Evolutionary conservation across 108 stramenopile species (phyloP), one percentile per base, ranked within the genome.

Genomic region (Hondaea fermentalgiana): DNA sequence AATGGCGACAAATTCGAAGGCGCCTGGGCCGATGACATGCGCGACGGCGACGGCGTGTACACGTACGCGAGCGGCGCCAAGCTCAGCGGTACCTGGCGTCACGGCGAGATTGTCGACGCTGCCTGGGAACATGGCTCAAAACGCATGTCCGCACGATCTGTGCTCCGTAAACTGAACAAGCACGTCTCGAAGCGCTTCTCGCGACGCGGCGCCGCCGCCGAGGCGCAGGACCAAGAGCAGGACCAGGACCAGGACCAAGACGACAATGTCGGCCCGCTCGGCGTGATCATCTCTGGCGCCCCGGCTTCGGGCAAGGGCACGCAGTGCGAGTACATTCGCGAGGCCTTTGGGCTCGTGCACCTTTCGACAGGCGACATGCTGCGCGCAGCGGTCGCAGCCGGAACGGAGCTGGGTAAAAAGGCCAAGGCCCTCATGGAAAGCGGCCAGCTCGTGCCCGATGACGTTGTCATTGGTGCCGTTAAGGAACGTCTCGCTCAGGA

Each of bases 371-470:
- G 97, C 10, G 97, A 97, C 90, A 95, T 96, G 94, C 93, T 97
- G 10, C 95, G 97, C 72, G 88, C 88, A 5, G 90, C 90, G 23
- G 90, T 89, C 19, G 42, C 44, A 0, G 88, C 29, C 8, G 88
- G 76, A 23, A 89, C 88, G 5, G 64, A 64, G 49, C 23, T 88
- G n/a, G 96, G 96, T 23, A 91, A 91, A 60, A 8, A 88, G 72
- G 97, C 96, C 10, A 96, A 97, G 89, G 95, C 95, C 57, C 96
- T 91, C 88, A 97, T 98, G 97, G 96, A 98, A 58, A 88, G 91
- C 87, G 98, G 98, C 10, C 93, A 96, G 83, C 94, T 99, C 42
- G 98, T 99, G 44, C 97, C 97, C 0, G 98, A 99, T 88, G 96
- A 97, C 44, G 95, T 98, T 57, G 98, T 99, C 69, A 98, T 98